phyloP scores from a whole-genome alignment of 192 early-diverging fungal genomes.

The Coemansia sp. region DNA sequence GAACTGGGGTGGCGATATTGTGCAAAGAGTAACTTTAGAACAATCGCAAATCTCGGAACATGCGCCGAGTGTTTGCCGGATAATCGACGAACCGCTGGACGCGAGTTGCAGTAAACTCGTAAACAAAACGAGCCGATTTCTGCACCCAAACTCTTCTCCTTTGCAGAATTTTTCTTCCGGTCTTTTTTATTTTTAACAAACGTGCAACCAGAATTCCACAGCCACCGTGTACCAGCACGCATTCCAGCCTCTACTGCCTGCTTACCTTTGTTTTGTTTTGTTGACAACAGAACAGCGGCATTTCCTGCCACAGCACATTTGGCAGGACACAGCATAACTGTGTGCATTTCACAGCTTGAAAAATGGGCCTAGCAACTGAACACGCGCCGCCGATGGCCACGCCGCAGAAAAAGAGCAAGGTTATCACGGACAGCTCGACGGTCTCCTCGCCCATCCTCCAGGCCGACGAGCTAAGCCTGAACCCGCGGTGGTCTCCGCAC shows the following conservation, averaged over 20 bases:
- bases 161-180: not conserved
- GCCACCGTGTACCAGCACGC: no score
- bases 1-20: not conserved
- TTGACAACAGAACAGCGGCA: not conserved
- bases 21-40: not conserved
- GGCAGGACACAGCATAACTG: not conserved
- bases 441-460: conserved; percentile 46
- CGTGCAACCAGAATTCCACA: no score
- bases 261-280: not conserved
- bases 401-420: conserved; percentile 26
- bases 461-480: conserved; percentile 52
- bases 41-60: conserved; percentile 6
- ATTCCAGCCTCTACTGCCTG: not conserved
- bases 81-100: conserved; percentile 2
- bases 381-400: conserved; percentile 26
- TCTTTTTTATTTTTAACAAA: not conserved
- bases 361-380: conserved; percentile 31
- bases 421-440: not conserved
- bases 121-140: conserved; percentile 1
- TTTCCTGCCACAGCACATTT: not conserved
- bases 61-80: not conserved
- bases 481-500: conserved; percentile 54
- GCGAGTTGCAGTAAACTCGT: conserved; percentile 2
- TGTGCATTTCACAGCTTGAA: not conserved
- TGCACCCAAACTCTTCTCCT: not conserved